These are phyloP conservation scores for Tripterygium wilfordii DNA, from an alignment of 177 flowering plant genomes.

Conservation along the genomic window DNA sequence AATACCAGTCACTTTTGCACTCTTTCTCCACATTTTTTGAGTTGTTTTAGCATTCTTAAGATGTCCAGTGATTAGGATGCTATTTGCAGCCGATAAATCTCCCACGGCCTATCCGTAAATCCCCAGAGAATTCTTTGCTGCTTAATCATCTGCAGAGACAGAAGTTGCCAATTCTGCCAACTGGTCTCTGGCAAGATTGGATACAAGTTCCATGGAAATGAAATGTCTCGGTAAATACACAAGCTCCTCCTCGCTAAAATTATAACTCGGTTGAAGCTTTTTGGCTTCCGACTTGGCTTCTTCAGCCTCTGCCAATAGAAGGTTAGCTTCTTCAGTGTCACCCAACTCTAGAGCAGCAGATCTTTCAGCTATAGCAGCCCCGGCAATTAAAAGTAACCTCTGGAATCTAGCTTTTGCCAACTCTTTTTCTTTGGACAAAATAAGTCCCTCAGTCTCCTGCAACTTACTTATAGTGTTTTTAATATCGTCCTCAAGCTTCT, in stretches of 20 bases:
- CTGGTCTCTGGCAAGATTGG: conserved; percentile 45
- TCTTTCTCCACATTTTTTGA: too few relatives aligned
- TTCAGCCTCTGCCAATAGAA: conserved; percentile 64
- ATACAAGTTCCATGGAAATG: conserved; percentile 60
- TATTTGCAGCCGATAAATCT: too few relatives aligned
- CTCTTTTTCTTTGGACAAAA: conserved; percentile 57
- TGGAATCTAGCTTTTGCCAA: conserved; percentile 57
- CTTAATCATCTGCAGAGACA: too few relatives aligned
- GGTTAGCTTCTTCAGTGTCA: conserved; percentile 64
- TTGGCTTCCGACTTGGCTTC: conserved; percentile 60
- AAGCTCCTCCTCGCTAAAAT: conserved; percentile 39
- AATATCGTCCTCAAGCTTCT: conserved; percentile 48
- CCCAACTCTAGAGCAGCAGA: conserved; percentile 63
- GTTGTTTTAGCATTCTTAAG: too few relatives aligned
- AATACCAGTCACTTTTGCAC: too few relatives aligned
- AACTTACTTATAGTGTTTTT: conserved; percentile 33
- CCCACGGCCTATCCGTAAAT: too few relatives aligned
- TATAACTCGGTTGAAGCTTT: conserved; percentile 40
- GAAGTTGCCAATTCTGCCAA: conserved; percentile 47
- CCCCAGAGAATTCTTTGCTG: too few relatives aligned
- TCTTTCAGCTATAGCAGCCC: conserved; percentile 64
- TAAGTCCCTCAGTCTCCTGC: conserved; percentile 44
- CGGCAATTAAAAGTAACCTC: conserved; percentile 48
- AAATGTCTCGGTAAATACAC: conserved; percentile 28
- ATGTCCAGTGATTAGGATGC: too few relatives aligned